Base-by-base conservation (phyloP, 306 rosid genomes). In the Carpinus viminea region DNA sequence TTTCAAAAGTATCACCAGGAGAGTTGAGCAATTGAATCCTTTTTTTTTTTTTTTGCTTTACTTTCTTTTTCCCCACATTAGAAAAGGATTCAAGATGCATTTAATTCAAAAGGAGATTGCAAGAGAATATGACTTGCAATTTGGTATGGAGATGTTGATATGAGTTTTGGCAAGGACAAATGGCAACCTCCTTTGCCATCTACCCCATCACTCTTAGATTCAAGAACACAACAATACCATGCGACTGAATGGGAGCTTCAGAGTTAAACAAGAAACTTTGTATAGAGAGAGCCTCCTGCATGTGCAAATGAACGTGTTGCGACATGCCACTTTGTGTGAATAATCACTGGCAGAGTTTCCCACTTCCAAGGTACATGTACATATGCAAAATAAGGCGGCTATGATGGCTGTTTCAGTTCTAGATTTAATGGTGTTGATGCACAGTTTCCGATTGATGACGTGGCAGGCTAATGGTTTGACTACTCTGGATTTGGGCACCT, bases 241-340 rank as follows among this genome's bases (percentile, higher is more conserved):
- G 85, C 73, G 99, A 95, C 75, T 73, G 98, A 87, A 50, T 95
- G 99, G 99, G 98, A 95, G 91, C 83, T 95, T 21, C 75, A 93
- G 70, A 77, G 85, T 72, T 78, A 56, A 46, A 74, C 68, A 80
- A 61, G 38, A 18, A 55, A 46, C 70, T 48, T 20, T 53, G 81
- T 86, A 86, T 69, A 83, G 84, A 80, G 8, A 68, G 45, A 53
- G 15, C 54, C 26, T 73, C 51, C 62, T 71, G 51, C 70, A 72
- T 13, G 43, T 66, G 61, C 21, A 53, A 43, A 21, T 78, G 71
- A 57, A 73, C 59, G 71, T 28, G 61, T 31, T 72, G 68, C 61
- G 21, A 51, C 65, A 52, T 61, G n/a, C 28, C 75, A 74, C 72
- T 74, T 50, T 24, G 77, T 17, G 57, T 47, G 80, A 54, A 61